phyloP scores from a whole-genome alignment of 345 rosid species.

The Aquilaria sinensis region DNA sequence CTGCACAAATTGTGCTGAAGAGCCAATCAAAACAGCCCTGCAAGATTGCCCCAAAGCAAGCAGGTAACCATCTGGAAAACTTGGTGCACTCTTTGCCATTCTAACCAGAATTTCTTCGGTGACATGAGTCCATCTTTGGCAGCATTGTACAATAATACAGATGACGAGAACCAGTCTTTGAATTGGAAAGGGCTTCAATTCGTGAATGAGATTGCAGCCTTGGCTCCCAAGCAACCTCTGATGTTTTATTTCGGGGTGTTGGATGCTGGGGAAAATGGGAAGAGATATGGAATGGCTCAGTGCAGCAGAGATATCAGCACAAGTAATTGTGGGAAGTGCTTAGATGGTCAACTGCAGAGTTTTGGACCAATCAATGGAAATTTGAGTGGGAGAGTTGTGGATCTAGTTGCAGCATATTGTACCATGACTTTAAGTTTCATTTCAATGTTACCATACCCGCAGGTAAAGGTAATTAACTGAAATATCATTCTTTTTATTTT shows the following conservation, averaged over 20 bases:
- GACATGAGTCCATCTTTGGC: constrained; percentile 16
- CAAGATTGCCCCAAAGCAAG: constrained; percentile 12
- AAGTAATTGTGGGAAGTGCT: constrained; percentile 22
- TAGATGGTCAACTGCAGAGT: constrained; percentile 15
- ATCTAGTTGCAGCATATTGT: constrained; percentile 32
- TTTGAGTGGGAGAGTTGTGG: constrained; percentile 35
- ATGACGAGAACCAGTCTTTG: constrained; percentile 23
- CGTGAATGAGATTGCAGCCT: constrained; percentile 22
- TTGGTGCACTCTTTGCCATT: constrained; percentile 26
- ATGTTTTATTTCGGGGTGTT: constrained; percentile 22
- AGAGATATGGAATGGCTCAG: neutral
- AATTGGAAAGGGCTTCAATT: constrained; percentile 15
- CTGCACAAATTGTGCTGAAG: constrained; percentile 27
- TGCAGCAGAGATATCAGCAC: neutral
- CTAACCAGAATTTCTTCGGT: constrained; percentile 23
- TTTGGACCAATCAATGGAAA: constrained; percentile 22
- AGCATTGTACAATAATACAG: constrained; percentile 12
- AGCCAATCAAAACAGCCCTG: constrained; percentile 13
- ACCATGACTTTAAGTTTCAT: constrained; percentile 26
- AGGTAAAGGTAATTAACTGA: neutral
- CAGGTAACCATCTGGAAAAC: too few relatives aligned
- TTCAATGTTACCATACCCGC: constrained; percentile 17
- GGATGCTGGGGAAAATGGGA: constrained; percentile 21
- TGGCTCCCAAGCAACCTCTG: constrained; percentile 16
- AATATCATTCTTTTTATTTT: too few relatives aligned